Conservation (phyloP, 2,329 filamentous ascomycete genomes). For the Trichophaea hybrida region DNA sequence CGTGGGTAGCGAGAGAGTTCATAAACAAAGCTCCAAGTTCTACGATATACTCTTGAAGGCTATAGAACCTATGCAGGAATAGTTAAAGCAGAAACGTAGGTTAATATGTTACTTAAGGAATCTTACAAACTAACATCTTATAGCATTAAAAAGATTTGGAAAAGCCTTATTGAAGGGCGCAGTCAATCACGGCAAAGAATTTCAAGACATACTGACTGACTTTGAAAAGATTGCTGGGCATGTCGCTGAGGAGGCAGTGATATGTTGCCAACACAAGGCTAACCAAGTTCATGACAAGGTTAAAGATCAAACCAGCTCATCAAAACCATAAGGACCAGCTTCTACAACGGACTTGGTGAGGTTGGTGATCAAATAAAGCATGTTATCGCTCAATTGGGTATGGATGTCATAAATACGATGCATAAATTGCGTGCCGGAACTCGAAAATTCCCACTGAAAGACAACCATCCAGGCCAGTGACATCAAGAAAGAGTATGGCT, state of each 20-base stretch:
- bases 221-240: neutral
- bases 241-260: constrained; percentile 1
- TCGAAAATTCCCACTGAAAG: neutral
- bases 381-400: neutral
- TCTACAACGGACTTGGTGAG: neutral
- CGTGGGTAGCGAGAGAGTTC: neutral
- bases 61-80: neutral
- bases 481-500: constrained; percentile 2
- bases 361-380: too few relatives aligned
- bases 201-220: neutral
- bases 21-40: neutral
- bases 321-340: neutral
- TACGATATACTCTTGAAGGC: neutral
- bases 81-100: neutral
- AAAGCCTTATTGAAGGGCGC: neutral
- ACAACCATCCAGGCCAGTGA: neutral
- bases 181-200: neutral
- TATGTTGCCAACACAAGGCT: neutral
- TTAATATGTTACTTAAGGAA: neutral
- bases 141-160: neutral
- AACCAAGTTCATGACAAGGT: neutral
- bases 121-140: neutral
- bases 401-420: neutral
- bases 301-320: neutral
- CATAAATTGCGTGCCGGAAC: neutral